Evolutionary conservation across 2,329 filamentous ascomycete species (phyloP).

Genomic region (Beauveria varroae): DNA sequence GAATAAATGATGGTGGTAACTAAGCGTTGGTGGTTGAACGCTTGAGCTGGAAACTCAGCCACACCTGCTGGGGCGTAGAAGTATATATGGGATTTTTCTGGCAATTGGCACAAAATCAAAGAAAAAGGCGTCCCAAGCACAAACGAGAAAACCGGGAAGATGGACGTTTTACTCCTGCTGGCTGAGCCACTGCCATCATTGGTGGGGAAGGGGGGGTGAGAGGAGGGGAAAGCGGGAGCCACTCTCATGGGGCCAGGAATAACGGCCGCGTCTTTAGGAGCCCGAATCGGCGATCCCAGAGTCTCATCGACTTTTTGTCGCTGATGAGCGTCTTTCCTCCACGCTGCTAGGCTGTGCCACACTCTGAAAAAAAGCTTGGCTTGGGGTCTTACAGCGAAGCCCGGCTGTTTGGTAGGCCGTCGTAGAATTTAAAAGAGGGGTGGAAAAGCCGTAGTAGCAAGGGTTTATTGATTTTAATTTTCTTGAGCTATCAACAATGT

Average conservation of each 20-base stretch:
- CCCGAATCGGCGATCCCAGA: background rate
- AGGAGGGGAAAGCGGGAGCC: background rate
- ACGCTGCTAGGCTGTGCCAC: background rate
- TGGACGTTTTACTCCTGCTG: background rate
- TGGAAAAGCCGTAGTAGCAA: too few species aligned
- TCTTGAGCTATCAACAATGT: background rate
- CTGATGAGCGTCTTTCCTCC: background rate
- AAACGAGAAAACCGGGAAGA: background rate
- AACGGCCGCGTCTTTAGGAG: background rate
- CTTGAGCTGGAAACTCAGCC: background rate
- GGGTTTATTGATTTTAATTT: too few species aligned
- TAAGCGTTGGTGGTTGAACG: background rate
- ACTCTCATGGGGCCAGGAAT: background rate
- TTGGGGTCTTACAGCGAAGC: too few species aligned
- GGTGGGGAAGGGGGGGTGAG: background rate
- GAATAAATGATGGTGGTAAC: background rate
- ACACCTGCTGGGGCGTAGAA: slow-evolving; percentile 2
- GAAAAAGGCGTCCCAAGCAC: background rate
- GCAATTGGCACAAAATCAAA: background rate
- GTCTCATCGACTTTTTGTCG: background rate
- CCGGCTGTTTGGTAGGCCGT: too few species aligned
- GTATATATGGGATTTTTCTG: slow-evolving; percentile 7
- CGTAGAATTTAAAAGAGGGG: too few species aligned
- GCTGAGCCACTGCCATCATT: slow-evolving; percentile 2
- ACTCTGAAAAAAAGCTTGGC: background rate